Conservation (phyloP, 352 stramenopile species). For the Blastocystis sp. region DNA sequence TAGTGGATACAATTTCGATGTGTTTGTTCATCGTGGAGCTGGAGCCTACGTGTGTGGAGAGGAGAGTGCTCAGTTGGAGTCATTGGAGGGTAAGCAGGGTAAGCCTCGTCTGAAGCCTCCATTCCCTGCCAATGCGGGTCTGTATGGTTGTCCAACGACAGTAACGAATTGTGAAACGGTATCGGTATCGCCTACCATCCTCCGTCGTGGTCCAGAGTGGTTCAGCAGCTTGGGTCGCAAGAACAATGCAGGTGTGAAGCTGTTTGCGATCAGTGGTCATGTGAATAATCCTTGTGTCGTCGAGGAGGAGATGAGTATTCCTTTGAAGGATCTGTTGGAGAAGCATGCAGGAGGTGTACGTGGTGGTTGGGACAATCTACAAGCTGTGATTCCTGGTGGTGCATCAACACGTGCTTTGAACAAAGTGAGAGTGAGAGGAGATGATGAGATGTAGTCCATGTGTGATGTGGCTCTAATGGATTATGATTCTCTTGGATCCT, state of each 20-base stretch:
- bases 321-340: conserved; percentile 93
- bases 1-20: conserved; percentile 97
- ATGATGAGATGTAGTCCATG: conserved; percentile 68
- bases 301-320: conserved; percentile 95
- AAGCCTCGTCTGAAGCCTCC: conserved; percentile 95
- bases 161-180: conserved; percentile 99
- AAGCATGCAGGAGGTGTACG: conserved; percentile 94
- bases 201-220: conserved; percentile 88
- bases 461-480: conserved; percentile 97
- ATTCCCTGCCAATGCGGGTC: conserved; percentile 94
- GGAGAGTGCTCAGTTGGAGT: conserved; percentile 94
- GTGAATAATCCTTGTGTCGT: conserved; percentile 97
- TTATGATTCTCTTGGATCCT: conserved; percentile 94
- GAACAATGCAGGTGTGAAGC: conserved; percentile 96
- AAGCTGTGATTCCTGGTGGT: conserved; percentile 89
- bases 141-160: conserved; percentile 97
- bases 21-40: conserved; percentile 94
- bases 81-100: conserved; percentile 88
- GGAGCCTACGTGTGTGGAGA: conserved; percentile 99
- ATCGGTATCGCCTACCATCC: conserved; percentile 91
- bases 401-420: conserved; percentile 71
- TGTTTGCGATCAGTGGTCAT: conserved; percentile 98
- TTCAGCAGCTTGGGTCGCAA: conserved; percentile 90
- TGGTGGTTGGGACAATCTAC: conserved; percentile 94
- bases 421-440: not conserved